These are phyloP conservation scores for Paraconiothyrium sp. DNA, from an alignment of 2,329 filamentous ascomycete species.

Conservation along the genomic window DNA sequence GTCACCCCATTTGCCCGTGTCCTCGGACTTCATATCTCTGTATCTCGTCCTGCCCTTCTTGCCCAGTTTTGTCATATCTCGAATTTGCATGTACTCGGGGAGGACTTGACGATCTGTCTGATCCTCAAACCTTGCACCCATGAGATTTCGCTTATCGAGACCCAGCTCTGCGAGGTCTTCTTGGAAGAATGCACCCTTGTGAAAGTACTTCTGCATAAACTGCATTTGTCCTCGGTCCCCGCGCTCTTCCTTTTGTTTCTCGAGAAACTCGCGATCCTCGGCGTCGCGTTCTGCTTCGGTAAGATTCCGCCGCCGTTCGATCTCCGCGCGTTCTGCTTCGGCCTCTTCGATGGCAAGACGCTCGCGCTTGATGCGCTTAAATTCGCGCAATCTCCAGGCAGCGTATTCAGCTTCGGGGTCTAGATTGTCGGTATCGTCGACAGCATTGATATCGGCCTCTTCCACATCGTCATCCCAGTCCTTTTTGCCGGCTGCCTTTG, in stretches of 20 bases:
- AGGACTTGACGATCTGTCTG: constrained; percentile 82
- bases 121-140: constrained; percentile 87
- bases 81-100: constrained; percentile 89
- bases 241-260: constrained; percentile 78
- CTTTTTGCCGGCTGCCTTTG: constrained; percentile 77
- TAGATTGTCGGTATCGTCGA: constrained; percentile 88
- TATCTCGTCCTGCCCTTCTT: constrained; percentile 93
- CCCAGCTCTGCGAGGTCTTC: constrained; percentile 80
- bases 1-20: constrained; percentile 87
- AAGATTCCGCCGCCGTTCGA: constrained; percentile 86
- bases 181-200: constrained; percentile 95
- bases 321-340: constrained; percentile 86
- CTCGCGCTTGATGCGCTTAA: constrained; percentile 87
- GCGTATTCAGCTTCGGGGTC: constrained; percentile 90
- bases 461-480: constrained; percentile 80
- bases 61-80: constrained; percentile 93
- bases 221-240: constrained; percentile 81
- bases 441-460: constrained; percentile 74
- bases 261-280: constrained; percentile 83
- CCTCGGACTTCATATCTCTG: constrained; percentile 85
- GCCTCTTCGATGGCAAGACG: constrained; percentile 83
- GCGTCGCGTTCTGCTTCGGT: constrained; percentile 84
- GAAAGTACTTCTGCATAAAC: constrained; percentile 95
- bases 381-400: constrained; percentile 92
- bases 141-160: constrained; percentile 82